A percentile compares a stretch with the other conserved stretches of the same genome.
These are phyloP conservation scores for Flaveria trinervia DNA, from an alignment of 129 eudicot species.

Conservation along the genomic window DNA sequence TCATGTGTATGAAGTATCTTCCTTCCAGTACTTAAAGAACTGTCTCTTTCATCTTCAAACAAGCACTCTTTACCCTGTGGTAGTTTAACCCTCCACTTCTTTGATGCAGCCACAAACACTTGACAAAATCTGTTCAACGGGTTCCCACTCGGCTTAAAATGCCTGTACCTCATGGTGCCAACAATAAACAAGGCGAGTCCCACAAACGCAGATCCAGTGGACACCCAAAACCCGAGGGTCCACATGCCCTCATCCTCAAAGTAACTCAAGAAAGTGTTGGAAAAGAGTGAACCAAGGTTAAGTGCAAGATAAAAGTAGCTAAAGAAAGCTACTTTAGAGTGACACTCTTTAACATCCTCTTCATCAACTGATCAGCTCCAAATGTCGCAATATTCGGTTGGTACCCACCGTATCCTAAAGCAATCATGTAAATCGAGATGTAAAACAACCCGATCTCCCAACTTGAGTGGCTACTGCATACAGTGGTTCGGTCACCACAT, in stretches of 20 bases:
- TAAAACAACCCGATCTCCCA: slow-evolving; percentile 79
- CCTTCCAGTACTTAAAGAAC: slow-evolving; percentile 43
- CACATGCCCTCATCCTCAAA: slow-evolving; percentile 88
- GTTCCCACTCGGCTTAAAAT: slow-evolving; percentile 88
- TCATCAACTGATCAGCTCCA: slow-evolving; percentile 95
- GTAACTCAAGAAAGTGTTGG: slow-evolving; percentile 77
- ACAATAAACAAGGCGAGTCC: slow-evolving; percentile 70
- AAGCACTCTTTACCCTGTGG: slow-evolving; percentile 50
- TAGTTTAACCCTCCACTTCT: slow-evolving; percentile 58
- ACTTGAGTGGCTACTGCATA: slow-evolving; percentile 62
- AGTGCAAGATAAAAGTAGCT: slow-evolving; percentile 89
- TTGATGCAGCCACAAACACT: slow-evolving; percentile 78
- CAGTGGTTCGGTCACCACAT: slow-evolving; percentile 63
- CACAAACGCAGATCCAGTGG: slow-evolving; percentile 69
- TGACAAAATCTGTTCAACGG: slow-evolving; percentile 83
- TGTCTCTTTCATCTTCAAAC: slow-evolving; percentile 51
- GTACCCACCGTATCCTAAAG: slow-evolving; percentile 93
- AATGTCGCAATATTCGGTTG: slow-evolving; percentile 94
- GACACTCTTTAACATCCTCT: slow-evolving; percentile 59
- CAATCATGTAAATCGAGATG: slow-evolving; percentile 80
- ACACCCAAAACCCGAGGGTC: slow-evolving; percentile 86
- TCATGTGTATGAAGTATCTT: slow-evolving; percentile 84
- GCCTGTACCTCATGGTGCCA: slow-evolving; percentile 78
- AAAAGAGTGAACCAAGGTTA: slow-evolving; percentile 86
- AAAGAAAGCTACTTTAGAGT: slow-evolving; percentile 81